A percentile compares a stretch with the other conserved stretches of the same genome.
Evolutionary conservation across 257 asterid genomes (phyloP).

Genomic region (Plantago ovata): DNA sequence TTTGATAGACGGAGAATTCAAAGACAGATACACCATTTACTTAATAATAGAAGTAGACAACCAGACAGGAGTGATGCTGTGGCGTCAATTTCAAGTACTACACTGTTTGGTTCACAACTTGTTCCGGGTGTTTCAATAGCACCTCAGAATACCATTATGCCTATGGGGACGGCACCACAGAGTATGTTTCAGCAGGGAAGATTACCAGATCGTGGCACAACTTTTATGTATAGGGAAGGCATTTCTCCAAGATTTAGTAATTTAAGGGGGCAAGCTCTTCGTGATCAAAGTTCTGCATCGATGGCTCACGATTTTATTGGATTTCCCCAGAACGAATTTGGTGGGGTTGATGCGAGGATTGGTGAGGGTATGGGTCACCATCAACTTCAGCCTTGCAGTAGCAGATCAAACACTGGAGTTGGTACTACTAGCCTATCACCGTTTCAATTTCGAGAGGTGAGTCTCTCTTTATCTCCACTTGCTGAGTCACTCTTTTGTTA

Average conservation of each 20-base stretch:
- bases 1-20: constrained; percentile 74
- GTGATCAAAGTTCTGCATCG: constrained; percentile 62
- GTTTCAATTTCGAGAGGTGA: constrained; percentile 66
- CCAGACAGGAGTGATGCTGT: constrained; percentile 26
- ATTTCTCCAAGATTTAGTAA: constrained; percentile 36
- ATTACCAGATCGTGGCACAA: constrained; percentile 22
- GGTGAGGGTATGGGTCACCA: constrained; percentile 46
- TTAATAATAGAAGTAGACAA: constrained; percentile 48
- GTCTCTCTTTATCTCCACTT: constrained; percentile 32
- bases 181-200: constrained; percentile 37
- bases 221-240: constrained; percentile 32
- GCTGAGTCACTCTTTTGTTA: constrained; percentile 42
- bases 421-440: constrained; percentile 43
- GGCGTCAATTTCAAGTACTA: not conserved
- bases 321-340: constrained; percentile 30
- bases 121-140: constrained; percentile 33
- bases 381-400: constrained; percentile 57
- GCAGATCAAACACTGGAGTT: constrained; percentile 40
- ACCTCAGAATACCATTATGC: constrained; percentile 32
- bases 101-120: constrained; percentile 24
- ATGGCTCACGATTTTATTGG: constrained; percentile 35
- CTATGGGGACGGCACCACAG: constrained; percentile 25
- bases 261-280: constrained; percentile 40
- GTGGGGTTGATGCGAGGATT: constrained; percentile 34
- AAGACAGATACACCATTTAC: constrained; percentile 59